Evolutionary conservation across 768 basidiomycete genomes (phyloP), one percentile per base, ranked within the genome.

Genomic region (Leccinum longicurvipes): DNA sequence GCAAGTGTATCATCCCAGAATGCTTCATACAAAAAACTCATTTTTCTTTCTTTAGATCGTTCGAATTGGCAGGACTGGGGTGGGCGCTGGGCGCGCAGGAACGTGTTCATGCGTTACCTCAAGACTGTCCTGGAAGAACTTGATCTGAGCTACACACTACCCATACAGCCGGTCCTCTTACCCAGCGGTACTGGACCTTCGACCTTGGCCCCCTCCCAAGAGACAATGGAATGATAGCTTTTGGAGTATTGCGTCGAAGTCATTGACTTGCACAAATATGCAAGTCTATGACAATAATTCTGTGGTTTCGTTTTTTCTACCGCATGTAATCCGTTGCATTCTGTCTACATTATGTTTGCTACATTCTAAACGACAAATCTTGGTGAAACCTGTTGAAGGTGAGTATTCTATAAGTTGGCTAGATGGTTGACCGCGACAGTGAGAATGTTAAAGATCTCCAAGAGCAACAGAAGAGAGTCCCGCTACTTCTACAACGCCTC

Each of bases 401-500:
- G 44, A 41, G 42, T 55, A 63, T 39, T 60, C 56, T 60, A 55
- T 23, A 44, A 51, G 55, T 57, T 55, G 62, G 34, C 32, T 56
- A 53, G 31, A 45, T 25, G 44, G 24, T 57, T 54, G 48, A 4
- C 39, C 3, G 21, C 15, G 23, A 12, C 27, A 42, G 14, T 17
- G 17, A 48, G 15, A 11, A 31, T 3, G 11, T 39, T 52, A 67
- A 29, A 69, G 57, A 57, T 67, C 65, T 68, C 73, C 86, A 51
- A 92, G 72, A 31, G 86, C 86, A 54, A 80, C 74, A 29, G 85
- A 80, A n/a, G 87, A 82, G 39, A 98, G 69, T 21, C 85, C 87
- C 17, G 93, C 90, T 14, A 91, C 93, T 67, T 98, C 96, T 52
- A 98, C 88, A 12, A 94, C 77, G 2, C 97, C 97, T 19, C 97